Base-by-base conservation (phyloP, 306 rosid genomes). In the Malus fusca region DNA sequence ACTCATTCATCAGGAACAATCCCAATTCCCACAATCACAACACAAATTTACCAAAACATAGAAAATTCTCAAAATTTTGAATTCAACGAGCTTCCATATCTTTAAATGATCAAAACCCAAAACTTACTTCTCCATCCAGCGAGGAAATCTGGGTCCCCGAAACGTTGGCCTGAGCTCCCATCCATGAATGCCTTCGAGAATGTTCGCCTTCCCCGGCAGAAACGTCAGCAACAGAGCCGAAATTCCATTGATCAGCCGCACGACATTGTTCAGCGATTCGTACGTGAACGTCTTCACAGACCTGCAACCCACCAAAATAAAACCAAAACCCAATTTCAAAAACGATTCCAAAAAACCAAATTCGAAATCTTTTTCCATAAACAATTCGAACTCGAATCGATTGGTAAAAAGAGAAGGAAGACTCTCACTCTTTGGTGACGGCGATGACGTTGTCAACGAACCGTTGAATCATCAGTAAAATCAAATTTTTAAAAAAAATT, bases 101-200 rank as follows among this genome's bases (percentile, higher is more conserved):
- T 22, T 28, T 31, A 1, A 23, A 35, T 30, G 42, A 23, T 40
- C 12, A 73, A 79, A 62, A 61, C 33, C 22, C 42, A 58, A 60
- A 79, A 86, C 97, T 79, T 84, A 94, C 98, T 90, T 83, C 61
- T 91, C 96, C 98, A 94, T 94, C 98, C 98, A 94, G n/a, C 98
- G 97, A 0, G 98, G 98, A 68, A 94, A 80, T 22, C 94, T 92
- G 6, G 98, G 98, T 66, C 98, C 98, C 6, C 97, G 92, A 73
- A 94, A 86, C 43, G 96, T 88, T 11, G 98, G 97, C 79, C 89
- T 82, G 72, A 91, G 98, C 83, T 94, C 98, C 98, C 98, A 94
- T 62, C 98, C 98, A 82, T 94, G 92, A 75, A 91, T 87, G 37
- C 98, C 97, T 90, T 94, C 97, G 48, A 94, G 98, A 53, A 91